Evolutionary conservation across 345 rosid species (phyloP).

Genomic region (Rhizophora mangle): DNA sequence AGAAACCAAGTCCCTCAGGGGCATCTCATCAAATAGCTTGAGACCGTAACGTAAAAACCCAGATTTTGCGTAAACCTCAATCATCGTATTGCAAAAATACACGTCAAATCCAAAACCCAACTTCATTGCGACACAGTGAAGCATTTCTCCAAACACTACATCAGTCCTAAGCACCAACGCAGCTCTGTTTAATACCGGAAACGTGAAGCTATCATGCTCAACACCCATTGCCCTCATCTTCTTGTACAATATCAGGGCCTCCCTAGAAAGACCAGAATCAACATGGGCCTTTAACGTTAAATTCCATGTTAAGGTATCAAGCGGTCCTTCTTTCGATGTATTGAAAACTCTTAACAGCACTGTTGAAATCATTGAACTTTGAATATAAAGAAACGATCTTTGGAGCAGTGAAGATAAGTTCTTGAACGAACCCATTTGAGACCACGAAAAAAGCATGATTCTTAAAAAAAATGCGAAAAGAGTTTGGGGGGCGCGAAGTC

Average conservation of each 20-base stretch:
- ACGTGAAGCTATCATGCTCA: conserved; percentile 31
- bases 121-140: conserved; percentile 34
- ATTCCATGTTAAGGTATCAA: conserved; percentile 26
- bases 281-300: conserved; percentile 24
- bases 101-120: conserved; percentile 33
- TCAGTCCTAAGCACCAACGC: conserved; percentile 3
- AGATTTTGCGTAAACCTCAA: conserved; percentile 27
- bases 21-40: conserved; percentile 32
- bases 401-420: conserved; percentile 5
- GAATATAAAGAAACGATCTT: conserved; percentile 20
- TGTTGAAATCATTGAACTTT: conserved; percentile 13
- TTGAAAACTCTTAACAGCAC: conserved; percentile 18
- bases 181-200: conserved; percentile 33
- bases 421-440: background rate
- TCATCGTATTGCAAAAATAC: conserved; percentile 37
- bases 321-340: conserved; percentile 1
- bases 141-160: conserved; percentile 13
- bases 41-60: conserved; percentile 11
- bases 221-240: conserved; percentile 27
- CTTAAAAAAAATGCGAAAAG: too few species aligned
- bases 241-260: conserved; percentile 25
- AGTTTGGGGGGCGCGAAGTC: too few species aligned
- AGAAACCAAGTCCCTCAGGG: conserved; percentile 38
- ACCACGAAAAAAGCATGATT: background rate
- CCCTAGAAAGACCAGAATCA: conserved; percentile 8